Percentiles rank a stretch among this genome's conserved stretches.
These are phyloP conservation scores for Ehretia macrophylla DNA, from an alignment of 257 asterid species.

Conservation along the genomic window DNA sequence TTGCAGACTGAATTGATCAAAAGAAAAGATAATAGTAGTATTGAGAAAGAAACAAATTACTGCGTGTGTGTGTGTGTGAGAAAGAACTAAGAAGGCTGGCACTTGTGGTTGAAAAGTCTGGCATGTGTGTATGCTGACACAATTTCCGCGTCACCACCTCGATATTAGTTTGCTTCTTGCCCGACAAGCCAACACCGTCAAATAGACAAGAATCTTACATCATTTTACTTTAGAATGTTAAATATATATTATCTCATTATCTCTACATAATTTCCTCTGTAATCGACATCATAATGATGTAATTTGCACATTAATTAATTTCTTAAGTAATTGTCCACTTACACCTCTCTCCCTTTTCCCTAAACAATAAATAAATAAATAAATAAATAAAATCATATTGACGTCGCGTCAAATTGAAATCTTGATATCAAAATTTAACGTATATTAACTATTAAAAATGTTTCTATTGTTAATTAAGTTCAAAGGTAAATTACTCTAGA, in stretches of 20 bases:
- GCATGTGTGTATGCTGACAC: constrained; percentile 5
- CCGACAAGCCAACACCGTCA: constrained; percentile 29
- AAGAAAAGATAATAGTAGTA: background rate
- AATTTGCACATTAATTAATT: too few relatives aligned
- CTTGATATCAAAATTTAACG: too few relatives aligned
- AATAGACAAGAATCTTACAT: constrained; percentile 14
- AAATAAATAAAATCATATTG: too few relatives aligned
- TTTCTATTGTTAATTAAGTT: too few relatives aligned
- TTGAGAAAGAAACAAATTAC: background rate
- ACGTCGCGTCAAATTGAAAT: too few relatives aligned
- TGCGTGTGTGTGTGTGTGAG: constrained; percentile 5
- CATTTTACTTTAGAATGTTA: background rate
- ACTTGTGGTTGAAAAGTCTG: background rate
- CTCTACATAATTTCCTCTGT: too few relatives aligned
- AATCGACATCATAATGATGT: too few relatives aligned
- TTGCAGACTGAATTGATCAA: background rate
- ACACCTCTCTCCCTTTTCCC: too few relatives aligned
- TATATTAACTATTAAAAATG: too few relatives aligned
- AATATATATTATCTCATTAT: background rate
- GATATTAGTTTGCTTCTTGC: constrained; percentile 5
- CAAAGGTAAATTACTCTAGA: too few relatives aligned
- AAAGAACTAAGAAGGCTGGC: background rate
- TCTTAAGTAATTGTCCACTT: too few relatives aligned
- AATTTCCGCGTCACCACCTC: constrained; percentile 21
- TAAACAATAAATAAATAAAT: too few relatives aligned